Conservation (phyloP, 2,329 filamentous ascomycete species). For the Sporothrix luriei region DNA sequence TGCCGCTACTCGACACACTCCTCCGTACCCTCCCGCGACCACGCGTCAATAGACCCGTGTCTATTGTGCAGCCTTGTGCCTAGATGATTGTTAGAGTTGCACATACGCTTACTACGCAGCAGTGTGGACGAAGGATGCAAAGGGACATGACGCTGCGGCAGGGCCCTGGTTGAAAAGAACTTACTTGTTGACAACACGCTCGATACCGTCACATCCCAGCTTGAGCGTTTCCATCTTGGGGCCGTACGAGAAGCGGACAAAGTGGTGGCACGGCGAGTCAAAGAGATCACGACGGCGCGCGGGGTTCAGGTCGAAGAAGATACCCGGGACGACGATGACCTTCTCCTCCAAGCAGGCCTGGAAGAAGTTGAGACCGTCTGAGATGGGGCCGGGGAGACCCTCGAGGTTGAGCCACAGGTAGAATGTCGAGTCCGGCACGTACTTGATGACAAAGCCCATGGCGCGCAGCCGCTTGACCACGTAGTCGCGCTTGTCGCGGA, state of each 20-base stretch:
- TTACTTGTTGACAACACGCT: conserved; percentile 75
- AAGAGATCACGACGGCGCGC: conserved; percentile 87
- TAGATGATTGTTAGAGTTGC: not conserved
- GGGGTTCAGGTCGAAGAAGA: conserved; percentile 97
- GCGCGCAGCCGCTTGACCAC: conserved; percentile 75
- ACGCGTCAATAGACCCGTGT: not conserved
- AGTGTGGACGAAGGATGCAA: not conserved
- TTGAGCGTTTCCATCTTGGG: conserved; percentile 77
- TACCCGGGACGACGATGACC: conserved; percentile 94
- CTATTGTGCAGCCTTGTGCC: conserved; percentile 18
- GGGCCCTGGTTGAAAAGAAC: conserved; percentile 38
- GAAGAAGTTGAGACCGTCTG: conserved; percentile 96
- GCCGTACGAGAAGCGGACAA: conserved; percentile 82
- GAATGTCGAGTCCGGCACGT: conserved; percentile 88
- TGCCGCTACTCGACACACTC: not conserved
- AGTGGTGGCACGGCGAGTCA: conserved; percentile 91
- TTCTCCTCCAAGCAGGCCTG: conserved; percentile 89
- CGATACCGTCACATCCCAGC: conserved; percentile 80
- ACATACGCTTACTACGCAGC: not conserved
- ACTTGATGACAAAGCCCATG: conserved; percentile 85
- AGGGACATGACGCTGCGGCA: not conserved
- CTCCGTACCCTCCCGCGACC: not conserved
- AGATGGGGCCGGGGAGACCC: conserved; percentile 75
- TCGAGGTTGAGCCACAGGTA: conserved; percentile 78
- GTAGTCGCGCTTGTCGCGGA: conserved; percentile 89